Percentiles rank a stretch among this genome's conserved stretches.
Conservation (phyloP, 2,329 filamentous ascomycete species). For the Elsinoe perseae region DNA sequence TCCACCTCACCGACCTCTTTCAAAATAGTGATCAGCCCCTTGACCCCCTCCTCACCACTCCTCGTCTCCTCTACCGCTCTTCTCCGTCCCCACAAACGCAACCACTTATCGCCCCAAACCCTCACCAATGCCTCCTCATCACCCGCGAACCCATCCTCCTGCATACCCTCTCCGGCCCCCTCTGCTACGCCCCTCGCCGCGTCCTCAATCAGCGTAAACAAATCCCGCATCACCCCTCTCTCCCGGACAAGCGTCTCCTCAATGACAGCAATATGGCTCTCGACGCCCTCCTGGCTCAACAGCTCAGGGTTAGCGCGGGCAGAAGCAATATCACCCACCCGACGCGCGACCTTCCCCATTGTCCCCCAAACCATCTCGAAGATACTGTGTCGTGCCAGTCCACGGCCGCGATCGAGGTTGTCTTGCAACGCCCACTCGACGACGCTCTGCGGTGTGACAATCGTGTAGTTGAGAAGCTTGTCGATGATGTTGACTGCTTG, state of each 20-base stretch:
- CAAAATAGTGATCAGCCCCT: slow-evolving; percentile 34
- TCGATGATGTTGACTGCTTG: slow-evolving; percentile 88
- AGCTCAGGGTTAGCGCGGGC: slow-evolving; percentile 47
- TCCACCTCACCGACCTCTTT: slow-evolving; percentile 20
- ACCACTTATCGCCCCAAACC: slow-evolving; percentile 79
- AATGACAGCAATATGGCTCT: slow-evolving; percentile 50
- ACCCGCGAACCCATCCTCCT: slow-evolving; percentile 56
- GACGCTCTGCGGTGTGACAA: slow-evolving; percentile 76
- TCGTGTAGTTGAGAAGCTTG: slow-evolving; percentile 95
- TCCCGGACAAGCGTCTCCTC: slow-evolving; percentile 64
- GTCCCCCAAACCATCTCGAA: slow-evolving; percentile 89
- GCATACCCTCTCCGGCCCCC: slow-evolving; percentile 65
- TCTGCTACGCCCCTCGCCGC: slow-evolving; percentile 63
- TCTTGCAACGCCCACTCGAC: slow-evolving; percentile 82
- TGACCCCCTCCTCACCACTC: slow-evolving; percentile 48
- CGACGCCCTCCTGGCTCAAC: slow-evolving; percentile 34
- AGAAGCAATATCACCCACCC: slow-evolving; percentile 70
- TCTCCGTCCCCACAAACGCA: slow-evolving; percentile 73
- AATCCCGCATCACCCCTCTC: slow-evolving; percentile 62
- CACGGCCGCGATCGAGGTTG: slow-evolving; percentile 43
- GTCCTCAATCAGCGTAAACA: slow-evolving; percentile 77
- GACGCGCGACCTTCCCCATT: slow-evolving; percentile 79
- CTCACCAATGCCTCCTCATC: slow-evolving; percentile 59
- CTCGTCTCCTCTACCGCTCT: slow-evolving; percentile 76
- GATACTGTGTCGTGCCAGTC: slow-evolving; percentile 65